Evolutionary conservation across 345 rosid species (phyloP).

Genomic region (Eucalyptus camaldulensis): DNA sequence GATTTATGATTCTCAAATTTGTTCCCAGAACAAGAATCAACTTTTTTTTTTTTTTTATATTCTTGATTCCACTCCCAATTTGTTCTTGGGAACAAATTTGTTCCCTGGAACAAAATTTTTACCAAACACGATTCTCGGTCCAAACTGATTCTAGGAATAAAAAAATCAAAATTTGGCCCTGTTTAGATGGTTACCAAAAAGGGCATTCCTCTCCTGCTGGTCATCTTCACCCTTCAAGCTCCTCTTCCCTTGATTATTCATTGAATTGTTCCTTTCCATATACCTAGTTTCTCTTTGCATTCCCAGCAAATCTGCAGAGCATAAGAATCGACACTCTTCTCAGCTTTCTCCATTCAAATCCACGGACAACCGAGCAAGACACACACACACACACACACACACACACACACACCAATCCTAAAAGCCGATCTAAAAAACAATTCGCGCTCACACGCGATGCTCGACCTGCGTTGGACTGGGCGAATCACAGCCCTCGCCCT

Average conservation of each 20-base stretch:
- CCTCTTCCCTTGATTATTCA: slow-evolving; percentile 46
- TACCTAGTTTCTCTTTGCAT: slow-evolving; percentile 41
- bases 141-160: too few relatives aligned
- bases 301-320: not conserved
- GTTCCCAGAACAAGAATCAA: too few relatives aligned
- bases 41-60: too few relatives aligned
- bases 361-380: too few relatives aligned
- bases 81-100: too few relatives aligned
- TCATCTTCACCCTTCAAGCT: slow-evolving; percentile 29
- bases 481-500: not conserved
- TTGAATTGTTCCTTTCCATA: slow-evolving; percentile 42
- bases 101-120: too few relatives aligned
- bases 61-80: too few relatives aligned
- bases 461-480: not conserved
- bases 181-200: too few relatives aligned
- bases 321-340: not conserved
- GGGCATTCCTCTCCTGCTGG: slow-evolving; percentile 26
- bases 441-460: not conserved
- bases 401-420: not conserved
- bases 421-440: not conserved
- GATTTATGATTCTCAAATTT: too few relatives aligned
- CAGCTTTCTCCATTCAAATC: not conserved
- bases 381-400: not conserved
- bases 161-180: too few relatives aligned
- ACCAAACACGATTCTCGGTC: too few relatives aligned